A percentile compares a stretch with the other conserved stretches of the same genome.
These are phyloP conservation scores for Alternaria ventricosa DNA, from an alignment of 2,329 filamentous ascomycete species.

Conservation along the genomic window DNA sequence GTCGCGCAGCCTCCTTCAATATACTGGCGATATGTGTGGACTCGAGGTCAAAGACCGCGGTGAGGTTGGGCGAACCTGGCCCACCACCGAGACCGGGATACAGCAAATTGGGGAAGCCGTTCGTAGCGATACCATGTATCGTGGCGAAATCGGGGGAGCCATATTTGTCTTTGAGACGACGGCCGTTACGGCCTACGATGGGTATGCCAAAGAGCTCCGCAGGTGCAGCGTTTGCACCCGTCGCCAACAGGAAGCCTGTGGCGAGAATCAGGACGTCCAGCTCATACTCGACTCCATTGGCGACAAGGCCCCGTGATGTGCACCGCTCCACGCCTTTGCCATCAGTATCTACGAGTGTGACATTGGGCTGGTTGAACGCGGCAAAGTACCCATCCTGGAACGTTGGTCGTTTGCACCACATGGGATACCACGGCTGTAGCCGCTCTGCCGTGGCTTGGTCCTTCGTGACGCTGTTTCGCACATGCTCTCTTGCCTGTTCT, in stretches of 20 bases:
- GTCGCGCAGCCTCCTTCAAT: neutral
- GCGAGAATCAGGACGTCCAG: conserved; percentile 54
- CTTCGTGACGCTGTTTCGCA: conserved; percentile 46
- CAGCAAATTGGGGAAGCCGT: conserved; percentile 27
- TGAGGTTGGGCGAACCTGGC: neutral
- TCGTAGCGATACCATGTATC: conserved; percentile 49
- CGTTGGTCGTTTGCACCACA: conserved; percentile 67
- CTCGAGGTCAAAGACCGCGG: conserved; percentile 1
- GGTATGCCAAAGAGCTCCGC: conserved; percentile 34
- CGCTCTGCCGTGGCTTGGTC: conserved; percentile 58
- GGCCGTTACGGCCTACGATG: conserved; percentile 53
- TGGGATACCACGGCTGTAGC: conserved; percentile 65
- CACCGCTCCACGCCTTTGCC: conserved; percentile 58
- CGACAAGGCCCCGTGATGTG: conserved; percentile 56
- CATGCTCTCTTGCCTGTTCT: conserved; percentile 1
- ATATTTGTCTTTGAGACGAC: conserved; percentile 55
- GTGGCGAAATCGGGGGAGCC: conserved; percentile 46
- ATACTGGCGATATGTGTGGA: neutral
- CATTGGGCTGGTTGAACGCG: conserved; percentile 64
- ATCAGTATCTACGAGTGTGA: conserved; percentile 66
- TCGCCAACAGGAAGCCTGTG: conserved; percentile 51
- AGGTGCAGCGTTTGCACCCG: conserved; percentile 17
- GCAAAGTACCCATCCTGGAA: conserved; percentile 66
- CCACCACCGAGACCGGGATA: conserved; percentile 1
- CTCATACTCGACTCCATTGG: conserved; percentile 55